A percentile compares a stretch with the other conserved stretches of the same genome.
Conservation (phyloP, 2,329 filamentous ascomycete species). For the Sporothrix humicola region DNA sequence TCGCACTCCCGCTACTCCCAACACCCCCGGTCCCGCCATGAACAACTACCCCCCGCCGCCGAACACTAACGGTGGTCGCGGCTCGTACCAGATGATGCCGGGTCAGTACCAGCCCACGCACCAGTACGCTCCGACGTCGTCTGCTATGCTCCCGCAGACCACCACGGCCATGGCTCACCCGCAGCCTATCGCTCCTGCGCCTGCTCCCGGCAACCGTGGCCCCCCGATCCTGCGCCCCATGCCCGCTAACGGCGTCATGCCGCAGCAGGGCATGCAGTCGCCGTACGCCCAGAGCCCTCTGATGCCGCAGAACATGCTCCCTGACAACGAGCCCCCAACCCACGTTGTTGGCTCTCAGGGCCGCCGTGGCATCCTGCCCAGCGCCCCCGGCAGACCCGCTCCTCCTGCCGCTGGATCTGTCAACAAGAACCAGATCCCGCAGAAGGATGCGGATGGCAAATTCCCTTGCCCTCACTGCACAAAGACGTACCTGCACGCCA, state of each 20-base stretch:
- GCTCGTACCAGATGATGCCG: slow-evolving; percentile 61
- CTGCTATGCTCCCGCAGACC: slow-evolving; percentile 69
- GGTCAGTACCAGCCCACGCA: slow-evolving; percentile 60
- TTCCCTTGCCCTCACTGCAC: slow-evolving; percentile 98
- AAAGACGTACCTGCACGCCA: slow-evolving; percentile 96
- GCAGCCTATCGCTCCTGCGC: slow-evolving; percentile 77
- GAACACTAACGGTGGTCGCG: slow-evolving; percentile 54
- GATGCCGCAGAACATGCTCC: slow-evolving; percentile 63
- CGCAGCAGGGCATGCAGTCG: slow-evolving; percentile 61
- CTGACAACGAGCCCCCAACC: slow-evolving; percentile 70
- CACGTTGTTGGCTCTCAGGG: slow-evolving; percentile 96
- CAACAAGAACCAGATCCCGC: slow-evolving; percentile 82
- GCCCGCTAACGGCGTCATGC: slow-evolving; percentile 69
- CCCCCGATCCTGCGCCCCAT: slow-evolving; percentile 70
- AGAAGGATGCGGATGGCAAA: slow-evolving; percentile 96
- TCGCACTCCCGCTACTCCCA: slow-evolving; percentile 66
- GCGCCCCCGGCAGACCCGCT: slow-evolving; percentile 82
- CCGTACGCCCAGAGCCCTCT: slow-evolving; percentile 64
- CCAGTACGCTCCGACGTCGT: slow-evolving; percentile 61
- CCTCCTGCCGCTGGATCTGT: slow-evolving; percentile 73
- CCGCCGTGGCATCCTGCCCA: slow-evolving; percentile 86
- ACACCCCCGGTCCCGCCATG: slow-evolving; percentile 62
- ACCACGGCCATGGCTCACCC: slow-evolving; percentile 72
- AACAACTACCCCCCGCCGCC: slow-evolving; percentile 60
- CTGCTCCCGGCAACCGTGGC: slow-evolving; percentile 60